Percentiles rank a stretch among this genome's conserved stretches.
Evolutionary conservation across 202 grass and related monocot species (phyloP).

Genomic region (Hordeum pubiflorum): DNA sequence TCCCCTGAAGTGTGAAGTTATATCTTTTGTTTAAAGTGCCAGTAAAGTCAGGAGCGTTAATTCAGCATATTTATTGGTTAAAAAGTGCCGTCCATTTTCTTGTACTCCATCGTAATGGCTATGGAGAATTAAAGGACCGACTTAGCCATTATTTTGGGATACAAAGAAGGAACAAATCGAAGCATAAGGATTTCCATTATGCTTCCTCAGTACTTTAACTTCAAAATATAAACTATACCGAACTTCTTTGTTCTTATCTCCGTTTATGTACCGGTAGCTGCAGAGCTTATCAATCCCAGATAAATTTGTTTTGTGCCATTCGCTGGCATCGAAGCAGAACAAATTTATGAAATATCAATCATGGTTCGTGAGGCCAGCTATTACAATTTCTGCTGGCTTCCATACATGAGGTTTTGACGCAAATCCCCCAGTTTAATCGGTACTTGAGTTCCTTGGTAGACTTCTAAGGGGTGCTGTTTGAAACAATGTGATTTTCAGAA

Average conservation of each 20-base stretch:
- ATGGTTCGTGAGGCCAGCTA: neutral
- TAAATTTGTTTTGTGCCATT: neutral
- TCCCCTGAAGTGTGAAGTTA: neutral
- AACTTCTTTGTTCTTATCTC: neutral
- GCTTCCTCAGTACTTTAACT: neutral
- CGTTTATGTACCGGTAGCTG: neutral
- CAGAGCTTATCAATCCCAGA: neutral
- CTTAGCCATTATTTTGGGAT: neutral
- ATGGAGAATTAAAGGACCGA: neutral
- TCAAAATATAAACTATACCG: neutral
- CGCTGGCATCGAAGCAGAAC: neutral
- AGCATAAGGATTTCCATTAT: neutral
- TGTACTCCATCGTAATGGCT: neutral
- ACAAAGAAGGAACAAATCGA: neutral
- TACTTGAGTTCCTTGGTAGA: neutral
- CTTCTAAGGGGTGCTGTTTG: neutral
- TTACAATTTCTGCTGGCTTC: neutral
- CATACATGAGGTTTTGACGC: neutral
- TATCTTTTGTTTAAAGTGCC: neutral
- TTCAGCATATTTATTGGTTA: neutral
- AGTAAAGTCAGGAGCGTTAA: neutral
- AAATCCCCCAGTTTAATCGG: neutral
- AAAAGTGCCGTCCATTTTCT: neutral
- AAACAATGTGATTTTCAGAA: neutral
- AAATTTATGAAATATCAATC: neutral